phyloP scores from a whole-genome alignment of 108 stramenopile species.

The Skeletonema potamos region DNA sequence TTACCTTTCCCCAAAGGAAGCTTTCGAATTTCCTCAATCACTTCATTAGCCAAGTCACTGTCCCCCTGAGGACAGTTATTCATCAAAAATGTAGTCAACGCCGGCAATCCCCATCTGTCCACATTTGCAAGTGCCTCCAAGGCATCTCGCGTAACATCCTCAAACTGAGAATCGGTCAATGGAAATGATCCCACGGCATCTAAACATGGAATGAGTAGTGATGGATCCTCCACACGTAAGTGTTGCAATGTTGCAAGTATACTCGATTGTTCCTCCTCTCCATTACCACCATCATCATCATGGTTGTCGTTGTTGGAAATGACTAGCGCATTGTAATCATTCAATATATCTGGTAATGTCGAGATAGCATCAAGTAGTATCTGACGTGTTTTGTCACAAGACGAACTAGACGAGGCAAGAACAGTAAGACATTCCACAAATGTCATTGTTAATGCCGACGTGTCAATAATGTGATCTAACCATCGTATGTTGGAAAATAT shows the following conservation, averaged over 20 bases:
- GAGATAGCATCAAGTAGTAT: slow-evolving; percentile 44
- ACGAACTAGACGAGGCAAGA: slow-evolving; percentile 12
- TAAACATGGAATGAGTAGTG: slow-evolving; percentile 45
- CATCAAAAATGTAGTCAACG: slow-evolving; percentile 44
- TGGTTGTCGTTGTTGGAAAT: background rate
- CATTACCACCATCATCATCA: slow-evolving; percentile 21
- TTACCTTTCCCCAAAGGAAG: slow-evolving; percentile 22
- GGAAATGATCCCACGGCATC: slow-evolving; percentile 52
- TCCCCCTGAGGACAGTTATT: slow-evolving; percentile 30
- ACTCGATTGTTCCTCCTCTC: slow-evolving; percentile 9
- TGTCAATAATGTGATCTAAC: slow-evolving; percentile 49
- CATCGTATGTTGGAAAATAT: slow-evolving; percentile 50
- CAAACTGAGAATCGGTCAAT: slow-evolving; percentile 14
- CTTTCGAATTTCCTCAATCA: slow-evolving; percentile 45
- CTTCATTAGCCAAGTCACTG: slow-evolving; percentile 18
- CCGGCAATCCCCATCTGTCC: slow-evolving; percentile 46
- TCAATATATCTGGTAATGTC: slow-evolving; percentile 43
- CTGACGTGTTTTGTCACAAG: slow-evolving; percentile 10
- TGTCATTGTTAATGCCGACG: slow-evolving; percentile 18
- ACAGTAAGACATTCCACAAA: slow-evolving; percentile 41
- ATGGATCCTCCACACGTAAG: slow-evolving; percentile 36
- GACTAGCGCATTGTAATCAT: slow-evolving; percentile 15
- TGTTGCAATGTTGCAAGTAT: slow-evolving; percentile 33
- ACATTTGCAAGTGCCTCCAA: slow-evolving; percentile 39
- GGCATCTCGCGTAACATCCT: slow-evolving; percentile 27